Evolutionary conservation across 352 stramenopile genomes (phyloP).

Genomic region (Pythium diclinum): DNA sequence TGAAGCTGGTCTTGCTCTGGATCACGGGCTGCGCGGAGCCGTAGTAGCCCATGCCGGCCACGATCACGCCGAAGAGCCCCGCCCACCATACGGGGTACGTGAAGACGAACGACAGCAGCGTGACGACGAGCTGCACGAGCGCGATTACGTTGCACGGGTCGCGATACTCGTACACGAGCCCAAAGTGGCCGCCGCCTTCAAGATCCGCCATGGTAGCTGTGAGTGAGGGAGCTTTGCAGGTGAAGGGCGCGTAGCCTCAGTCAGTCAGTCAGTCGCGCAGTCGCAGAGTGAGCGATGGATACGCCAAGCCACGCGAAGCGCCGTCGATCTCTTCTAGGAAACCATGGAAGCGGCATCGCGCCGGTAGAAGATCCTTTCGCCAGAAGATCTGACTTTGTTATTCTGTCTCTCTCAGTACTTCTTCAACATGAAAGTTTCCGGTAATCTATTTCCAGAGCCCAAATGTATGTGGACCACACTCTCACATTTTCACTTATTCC

Average conservation of each 20-base stretch:
- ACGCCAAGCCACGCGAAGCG: constrained; percentile 4
- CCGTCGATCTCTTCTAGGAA: neutral
- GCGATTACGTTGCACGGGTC: constrained; percentile 82
- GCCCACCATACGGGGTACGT: constrained; percentile 83
- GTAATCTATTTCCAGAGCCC: neutral
- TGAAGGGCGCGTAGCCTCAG: constrained; percentile 1
- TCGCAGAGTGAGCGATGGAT: constrained; percentile 14
- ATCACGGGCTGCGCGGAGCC: constrained; percentile 77
- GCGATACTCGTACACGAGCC: constrained; percentile 82
- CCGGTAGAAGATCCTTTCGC: neutral
- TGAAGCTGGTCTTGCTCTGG: constrained; percentile 87
- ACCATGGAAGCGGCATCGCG: neutral
- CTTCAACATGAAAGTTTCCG: neutral
- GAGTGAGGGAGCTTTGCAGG: neutral
- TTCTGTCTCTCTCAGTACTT: constrained; percentile 18
- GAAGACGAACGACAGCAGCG: constrained; percentile 71
- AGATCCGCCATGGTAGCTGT: constrained; percentile 58
- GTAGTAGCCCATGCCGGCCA: constrained; percentile 81
- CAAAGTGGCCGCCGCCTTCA: constrained; percentile 62
- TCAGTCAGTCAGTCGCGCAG: constrained; percentile 2
- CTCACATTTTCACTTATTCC: neutral
- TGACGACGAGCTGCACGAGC: constrained; percentile 67
- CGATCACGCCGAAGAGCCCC: constrained; percentile 72
- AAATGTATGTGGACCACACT: constrained; percentile 3
- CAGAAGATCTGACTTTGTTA: constrained; percentile 9